These are phyloP conservation scores for Nigrograna mackinnonii DNA, from an alignment of 2,329 filamentous ascomycete species.

Conservation along the genomic window DNA sequence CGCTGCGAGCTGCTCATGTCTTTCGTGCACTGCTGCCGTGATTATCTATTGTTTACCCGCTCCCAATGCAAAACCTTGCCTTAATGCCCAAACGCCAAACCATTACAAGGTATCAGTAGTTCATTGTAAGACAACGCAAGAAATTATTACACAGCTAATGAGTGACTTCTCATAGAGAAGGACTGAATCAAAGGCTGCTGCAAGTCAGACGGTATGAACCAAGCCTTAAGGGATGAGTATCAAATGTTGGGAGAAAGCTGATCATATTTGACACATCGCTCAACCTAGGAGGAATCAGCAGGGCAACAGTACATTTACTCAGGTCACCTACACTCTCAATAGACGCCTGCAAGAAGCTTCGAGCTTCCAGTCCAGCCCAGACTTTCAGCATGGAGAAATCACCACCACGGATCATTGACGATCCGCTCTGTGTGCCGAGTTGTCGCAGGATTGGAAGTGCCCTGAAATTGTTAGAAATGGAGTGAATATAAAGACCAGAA, in stretches of 20 bases:
- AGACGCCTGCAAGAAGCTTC: slow-evolving; percentile 86
- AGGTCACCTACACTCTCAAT: slow-evolving; percentile 74
- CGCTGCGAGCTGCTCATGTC: no score
- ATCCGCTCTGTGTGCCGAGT: slow-evolving; percentile 77
- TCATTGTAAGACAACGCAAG: no score
- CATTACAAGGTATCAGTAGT: no score
- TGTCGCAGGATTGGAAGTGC: slow-evolving; percentile 89
- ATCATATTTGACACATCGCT: slow-evolving; percentile 89
- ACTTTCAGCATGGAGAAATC: slow-evolving; percentile 76
- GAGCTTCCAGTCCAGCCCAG: slow-evolving; percentile 88
- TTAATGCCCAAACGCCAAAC: no score
- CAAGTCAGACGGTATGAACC: no score
- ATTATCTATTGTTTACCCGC: no score
- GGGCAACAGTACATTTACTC: background rate
- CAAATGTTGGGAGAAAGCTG: slow-evolving; percentile 84
- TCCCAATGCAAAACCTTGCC: no score
- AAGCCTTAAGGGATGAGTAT: no score
- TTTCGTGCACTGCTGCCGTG: no score
- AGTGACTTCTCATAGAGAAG: no score
- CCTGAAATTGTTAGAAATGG: slow-evolving; percentile 47
- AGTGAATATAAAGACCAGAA: slow-evolving; percentile 2
- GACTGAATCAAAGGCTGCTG: no score
- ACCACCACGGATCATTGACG: slow-evolving; percentile 52
- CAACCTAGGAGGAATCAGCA: slow-evolving; percentile 59
- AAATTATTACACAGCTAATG: no score